A percentile compares a stretch with the other conserved stretches of the same genome.
Evolutionary conservation across 2,329 filamentous ascomycete species (phyloP).

Genomic region (Microdochium trichocladiopsis): DNA sequence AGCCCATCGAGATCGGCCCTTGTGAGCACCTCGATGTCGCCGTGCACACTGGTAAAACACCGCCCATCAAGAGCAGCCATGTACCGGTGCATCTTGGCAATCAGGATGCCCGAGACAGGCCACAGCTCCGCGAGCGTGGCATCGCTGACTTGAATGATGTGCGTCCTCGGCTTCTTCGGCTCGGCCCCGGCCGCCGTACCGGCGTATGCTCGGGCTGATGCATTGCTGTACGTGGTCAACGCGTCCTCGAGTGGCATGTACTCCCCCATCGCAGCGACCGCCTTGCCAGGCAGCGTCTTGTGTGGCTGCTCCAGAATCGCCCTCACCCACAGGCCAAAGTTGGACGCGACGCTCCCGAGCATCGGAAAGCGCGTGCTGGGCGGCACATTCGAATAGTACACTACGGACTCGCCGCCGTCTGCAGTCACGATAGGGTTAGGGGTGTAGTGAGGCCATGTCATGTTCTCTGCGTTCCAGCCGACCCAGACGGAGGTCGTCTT

Average conservation of each 20-base stretch:
- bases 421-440: not conserved
- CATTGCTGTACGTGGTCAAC: not conserved
- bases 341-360: not conserved
- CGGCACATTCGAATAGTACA: not conserved
- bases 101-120: not conserved
- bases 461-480: conserved; percentile 8
- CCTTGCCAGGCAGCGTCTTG: not conserved
- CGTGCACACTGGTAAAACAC: not conserved
- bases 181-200: too few species aligned
- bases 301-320: not conserved
- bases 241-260: not conserved
- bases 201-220: not conserved
- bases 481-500: conserved; percentile 14
- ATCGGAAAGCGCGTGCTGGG: not conserved
- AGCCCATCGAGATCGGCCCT: not conserved
- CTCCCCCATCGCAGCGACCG: not conserved
- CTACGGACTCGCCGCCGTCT: not conserved
- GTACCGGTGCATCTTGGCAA: not conserved
- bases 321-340: not conserved
- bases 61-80: not conserved
- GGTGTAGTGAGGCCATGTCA: not conserved
- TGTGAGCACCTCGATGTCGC: not conserved
- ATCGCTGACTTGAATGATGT: not conserved
- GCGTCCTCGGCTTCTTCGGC: not conserved
- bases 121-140: not conserved